phyloP scores from a whole-genome alignment of 116 monocot species.

The Papilionanthe hybrid region DNA sequence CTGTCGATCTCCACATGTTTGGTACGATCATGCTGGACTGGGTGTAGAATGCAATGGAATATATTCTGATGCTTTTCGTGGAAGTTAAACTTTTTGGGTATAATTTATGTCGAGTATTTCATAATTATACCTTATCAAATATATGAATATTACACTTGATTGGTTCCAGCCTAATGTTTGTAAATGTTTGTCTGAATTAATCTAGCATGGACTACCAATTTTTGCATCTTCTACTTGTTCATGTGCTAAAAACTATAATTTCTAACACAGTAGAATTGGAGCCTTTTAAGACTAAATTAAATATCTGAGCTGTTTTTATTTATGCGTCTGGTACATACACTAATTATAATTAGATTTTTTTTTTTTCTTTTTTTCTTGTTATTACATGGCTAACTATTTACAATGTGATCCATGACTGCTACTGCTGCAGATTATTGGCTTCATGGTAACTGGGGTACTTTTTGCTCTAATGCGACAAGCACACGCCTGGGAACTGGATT shows the following conservation, averaged over 20 bases:
- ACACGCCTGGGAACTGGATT: constrained; percentile 76
- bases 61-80: no score
- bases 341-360: background rate
- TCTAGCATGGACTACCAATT: background rate
- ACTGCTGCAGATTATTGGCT: constrained; percentile 63
- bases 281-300: background rate
- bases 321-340: background rate
- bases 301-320: background rate
- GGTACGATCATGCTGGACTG: no score
- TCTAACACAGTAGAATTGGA: background rate
- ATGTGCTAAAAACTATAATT: background rate
- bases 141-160: background rate
- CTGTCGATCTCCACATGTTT: no score
- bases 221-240: background rate
- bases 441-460: constrained; percentile 65
- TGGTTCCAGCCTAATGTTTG: background rate
- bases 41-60: no score
- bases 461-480: constrained; percentile 92
- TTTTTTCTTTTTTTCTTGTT: background rate
- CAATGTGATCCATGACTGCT: constrained; percentile 4
- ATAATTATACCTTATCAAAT: no score
- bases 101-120: no score
- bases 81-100: no score
- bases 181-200: background rate
- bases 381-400: background rate